phyloP scores from a whole-genome alignment of 192 early-diverging fungal genomes.

The Diversispora eburnea region DNA sequence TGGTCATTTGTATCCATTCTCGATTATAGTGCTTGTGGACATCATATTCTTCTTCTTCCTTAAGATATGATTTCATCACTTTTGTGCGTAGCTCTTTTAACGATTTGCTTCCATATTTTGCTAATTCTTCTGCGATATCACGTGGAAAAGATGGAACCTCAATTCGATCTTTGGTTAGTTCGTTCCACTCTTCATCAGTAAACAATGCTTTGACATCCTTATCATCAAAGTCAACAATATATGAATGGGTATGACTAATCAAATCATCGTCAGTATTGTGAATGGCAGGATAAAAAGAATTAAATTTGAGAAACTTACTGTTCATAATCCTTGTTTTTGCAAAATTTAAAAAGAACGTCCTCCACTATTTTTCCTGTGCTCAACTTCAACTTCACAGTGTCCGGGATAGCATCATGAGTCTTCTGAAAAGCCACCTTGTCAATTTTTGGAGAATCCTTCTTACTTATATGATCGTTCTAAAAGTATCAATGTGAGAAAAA shows the following conservation, averaged over 20 bases:
- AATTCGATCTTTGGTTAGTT: conserved; percentile 17
- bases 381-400: conserved; percentile 13
- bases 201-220: conserved; percentile 8
- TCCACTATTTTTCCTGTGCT: conserved; percentile 22
- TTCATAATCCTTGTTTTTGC: conserved; percentile 13
- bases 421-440: conserved; percentile 12
- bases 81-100: conserved; percentile 10
- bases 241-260: conserved; percentile 24
- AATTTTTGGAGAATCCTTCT: conserved; percentile 7
- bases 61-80: conserved; percentile 9
- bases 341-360: conserved; percentile 22
- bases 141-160: not conserved
- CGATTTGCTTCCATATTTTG: conserved; percentile 14
- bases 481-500: too few species aligned
- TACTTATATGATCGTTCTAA: not conserved
- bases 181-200: conserved; percentile 20
- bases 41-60: conserved; percentile 10
- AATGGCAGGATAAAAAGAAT: conserved; percentile 15
- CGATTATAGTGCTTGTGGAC: not conserved
- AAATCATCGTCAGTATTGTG: conserved; percentile 21
- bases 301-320: conserved; percentile 24
- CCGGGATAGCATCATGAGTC: conserved; percentile 17
- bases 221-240: conserved; percentile 23
- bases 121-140: conserved; percentile 6
- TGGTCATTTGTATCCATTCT: too few species aligned